Percentiles rank a stretch among this genome's conserved stretches.
phyloP scores from a whole-genome alignment of 2,329 filamentous ascomycete genomes.

The Paraphaeosphaeria sporulosa region DNA sequence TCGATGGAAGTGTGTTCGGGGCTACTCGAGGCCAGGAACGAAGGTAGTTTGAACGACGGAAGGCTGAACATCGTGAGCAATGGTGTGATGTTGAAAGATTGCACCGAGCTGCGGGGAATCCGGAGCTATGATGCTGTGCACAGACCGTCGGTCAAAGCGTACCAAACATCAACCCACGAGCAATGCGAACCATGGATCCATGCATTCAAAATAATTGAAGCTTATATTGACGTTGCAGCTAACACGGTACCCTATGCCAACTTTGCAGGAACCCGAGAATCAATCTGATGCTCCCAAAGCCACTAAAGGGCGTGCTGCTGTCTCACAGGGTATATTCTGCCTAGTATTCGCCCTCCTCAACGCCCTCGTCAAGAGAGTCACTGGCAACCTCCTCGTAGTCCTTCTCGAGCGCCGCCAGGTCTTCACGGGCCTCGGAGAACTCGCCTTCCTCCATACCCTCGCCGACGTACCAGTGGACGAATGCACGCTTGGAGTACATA shows the following conservation, averaged over 20 bases:
- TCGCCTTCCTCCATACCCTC: constrained; percentile 94
- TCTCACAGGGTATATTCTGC: constrained; percentile 35
- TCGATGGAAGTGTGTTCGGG: constrained; percentile 46
- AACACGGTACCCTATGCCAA: constrained; percentile 6
- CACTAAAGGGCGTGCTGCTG: constrained; percentile 25
- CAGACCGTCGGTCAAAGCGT: background rate
- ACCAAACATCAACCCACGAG: background rate
- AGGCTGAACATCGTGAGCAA: constrained; percentile 23
- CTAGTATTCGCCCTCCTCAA: constrained; percentile 59
- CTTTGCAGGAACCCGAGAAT: constrained; percentile 5
- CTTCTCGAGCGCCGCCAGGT: constrained; percentile 83
- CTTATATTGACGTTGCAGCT: constrained; percentile 7
- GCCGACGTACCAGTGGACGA: constrained; percentile 82
- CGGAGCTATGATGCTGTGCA: constrained; percentile 14
- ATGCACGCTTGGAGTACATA: constrained; percentile 80
- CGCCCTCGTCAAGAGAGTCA: constrained; percentile 68
- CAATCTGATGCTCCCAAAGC: constrained; percentile 16
- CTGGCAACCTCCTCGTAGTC: constrained; percentile 86
- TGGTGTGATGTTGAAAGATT: constrained; percentile 1
- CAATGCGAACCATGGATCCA: background rate
- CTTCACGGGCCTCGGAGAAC: constrained; percentile 86
- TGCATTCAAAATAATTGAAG: background rate
- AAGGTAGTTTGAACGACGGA: constrained; percentile 27
- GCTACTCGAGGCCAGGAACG: constrained; percentile 15
- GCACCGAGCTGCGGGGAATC: constrained; percentile 16